Conservation (phyloP, 257 asterid genomes). For the Solanum ossicruentum region DNA sequence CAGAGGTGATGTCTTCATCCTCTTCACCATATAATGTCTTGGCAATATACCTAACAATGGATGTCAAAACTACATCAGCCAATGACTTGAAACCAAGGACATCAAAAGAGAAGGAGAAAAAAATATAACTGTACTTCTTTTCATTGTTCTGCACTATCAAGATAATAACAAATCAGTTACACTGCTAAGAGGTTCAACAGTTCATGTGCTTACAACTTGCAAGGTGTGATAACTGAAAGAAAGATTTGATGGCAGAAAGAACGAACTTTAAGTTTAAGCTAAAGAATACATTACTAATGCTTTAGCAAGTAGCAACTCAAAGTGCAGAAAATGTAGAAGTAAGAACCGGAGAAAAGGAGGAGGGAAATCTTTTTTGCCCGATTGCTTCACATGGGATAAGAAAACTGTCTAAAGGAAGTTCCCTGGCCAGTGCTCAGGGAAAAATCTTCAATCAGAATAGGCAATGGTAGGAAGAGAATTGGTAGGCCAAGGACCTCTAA, state of each 20-base stretch:
- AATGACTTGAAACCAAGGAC: not conserved
- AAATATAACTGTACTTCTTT: not conserved
- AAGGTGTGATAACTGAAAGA: not conserved
- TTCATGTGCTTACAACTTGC: not conserved
- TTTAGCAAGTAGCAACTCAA: not conserved
- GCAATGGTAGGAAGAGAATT: not conserved
- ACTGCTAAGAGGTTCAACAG: not conserved
- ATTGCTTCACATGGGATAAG: not conserved
- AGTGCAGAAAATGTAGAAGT: not conserved
- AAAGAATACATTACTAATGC: not conserved
- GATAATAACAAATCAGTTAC: not conserved
- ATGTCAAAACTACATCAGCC: not conserved
- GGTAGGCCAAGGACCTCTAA: not conserved
- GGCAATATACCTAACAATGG: conserved; percentile 60
- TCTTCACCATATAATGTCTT: conserved; percentile 64
- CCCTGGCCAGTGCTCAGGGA: not conserved
- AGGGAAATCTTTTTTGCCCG: not conserved
- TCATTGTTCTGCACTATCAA: not conserved
- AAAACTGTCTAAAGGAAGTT: not conserved
- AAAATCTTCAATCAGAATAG: not conserved
- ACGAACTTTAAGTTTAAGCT: not conserved
- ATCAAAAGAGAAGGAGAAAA: not conserved
- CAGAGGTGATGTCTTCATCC: conserved; percentile 35
- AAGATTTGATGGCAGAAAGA: not conserved
- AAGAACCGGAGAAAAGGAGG: not conserved